Conservation (phyloP, 148 eudicot genomes). For the Fagopyrum esculentum region DNA sequence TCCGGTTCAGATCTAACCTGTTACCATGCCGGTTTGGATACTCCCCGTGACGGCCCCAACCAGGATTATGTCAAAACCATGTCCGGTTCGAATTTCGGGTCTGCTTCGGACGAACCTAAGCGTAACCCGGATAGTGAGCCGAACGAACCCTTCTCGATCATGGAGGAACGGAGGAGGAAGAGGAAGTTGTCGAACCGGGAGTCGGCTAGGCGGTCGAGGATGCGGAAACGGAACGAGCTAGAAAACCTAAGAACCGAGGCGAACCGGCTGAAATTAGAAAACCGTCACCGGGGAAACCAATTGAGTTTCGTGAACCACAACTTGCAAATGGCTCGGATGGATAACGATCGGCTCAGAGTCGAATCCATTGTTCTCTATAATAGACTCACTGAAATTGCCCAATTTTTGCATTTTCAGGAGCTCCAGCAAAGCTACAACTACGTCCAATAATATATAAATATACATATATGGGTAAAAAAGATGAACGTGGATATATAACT, state of each 20-base stretch:
- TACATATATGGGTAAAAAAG: too few relatives aligned
- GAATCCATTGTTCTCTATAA: conserved; percentile 31
- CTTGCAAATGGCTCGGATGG: conserved; percentile 20
- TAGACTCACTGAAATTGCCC: conserved; percentile 29
- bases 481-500: too few relatives aligned
- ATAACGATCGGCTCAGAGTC: conserved; percentile 29
- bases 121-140: background rate
- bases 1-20: background rate
- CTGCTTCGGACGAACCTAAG: background rate
- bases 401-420: conserved; percentile 31
- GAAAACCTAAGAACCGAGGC: conserved; percentile 31
- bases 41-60: background rate
- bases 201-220: conserved; percentile 49
- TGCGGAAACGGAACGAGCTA: conserved; percentile 37
- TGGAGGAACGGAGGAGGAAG: conserved; percentile 40
- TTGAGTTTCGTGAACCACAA: conserved; percentile 25
- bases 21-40: background rate
- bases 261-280: conserved; percentile 17
- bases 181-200: conserved; percentile 48
- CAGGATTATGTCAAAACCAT: background rate
- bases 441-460: background rate
- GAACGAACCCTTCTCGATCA: background rate
- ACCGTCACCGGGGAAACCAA: conserved; percentile 30
- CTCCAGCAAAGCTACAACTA: conserved; percentile 18
- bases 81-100: background rate